Evolutionary conservation across 1,284 basidiomycete genomes (phyloP).

Genomic region (Leccinum holopus): DNA sequence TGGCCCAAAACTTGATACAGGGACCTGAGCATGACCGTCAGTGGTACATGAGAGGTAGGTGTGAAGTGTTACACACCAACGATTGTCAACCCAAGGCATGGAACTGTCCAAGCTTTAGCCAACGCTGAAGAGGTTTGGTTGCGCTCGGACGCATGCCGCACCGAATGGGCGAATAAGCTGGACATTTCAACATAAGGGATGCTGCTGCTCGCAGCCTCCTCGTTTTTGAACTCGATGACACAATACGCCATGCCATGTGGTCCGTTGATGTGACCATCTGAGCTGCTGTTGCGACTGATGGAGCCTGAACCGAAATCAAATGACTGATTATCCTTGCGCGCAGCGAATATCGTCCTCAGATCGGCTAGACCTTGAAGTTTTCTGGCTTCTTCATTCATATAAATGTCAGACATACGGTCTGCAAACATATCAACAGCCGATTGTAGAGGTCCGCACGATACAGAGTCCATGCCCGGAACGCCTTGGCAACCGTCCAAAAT

Average conservation of each 20-base stretch:
- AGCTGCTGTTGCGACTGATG: background rate
- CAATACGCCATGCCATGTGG: background rate
- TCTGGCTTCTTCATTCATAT: background rate
- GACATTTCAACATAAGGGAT: no score
- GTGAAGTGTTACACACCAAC: no score
- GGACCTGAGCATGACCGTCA: no score
- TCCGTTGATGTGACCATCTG: background rate
- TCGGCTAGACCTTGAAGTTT: background rate
- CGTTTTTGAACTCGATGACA: background rate
- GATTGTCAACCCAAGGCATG: background rate
- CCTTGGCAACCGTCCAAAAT: background rate
- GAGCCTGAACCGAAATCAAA: background rate
- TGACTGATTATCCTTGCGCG: background rate
- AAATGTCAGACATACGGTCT: background rate
- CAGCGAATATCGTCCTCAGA: background rate
- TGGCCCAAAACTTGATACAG: no score
- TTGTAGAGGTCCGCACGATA: background rate
- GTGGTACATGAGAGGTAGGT: no score
- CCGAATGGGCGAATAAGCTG: background rate
- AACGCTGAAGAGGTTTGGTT: background rate
- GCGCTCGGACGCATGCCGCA: background rate
- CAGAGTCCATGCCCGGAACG: background rate
- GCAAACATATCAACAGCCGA: background rate
- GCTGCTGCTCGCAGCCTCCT: no score
- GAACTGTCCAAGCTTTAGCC: background rate